These are phyloP conservation scores for Seiridium unicorne DNA, from an alignment of 2,329 filamentous ascomycete genomes.

Conservation along the genomic window DNA sequence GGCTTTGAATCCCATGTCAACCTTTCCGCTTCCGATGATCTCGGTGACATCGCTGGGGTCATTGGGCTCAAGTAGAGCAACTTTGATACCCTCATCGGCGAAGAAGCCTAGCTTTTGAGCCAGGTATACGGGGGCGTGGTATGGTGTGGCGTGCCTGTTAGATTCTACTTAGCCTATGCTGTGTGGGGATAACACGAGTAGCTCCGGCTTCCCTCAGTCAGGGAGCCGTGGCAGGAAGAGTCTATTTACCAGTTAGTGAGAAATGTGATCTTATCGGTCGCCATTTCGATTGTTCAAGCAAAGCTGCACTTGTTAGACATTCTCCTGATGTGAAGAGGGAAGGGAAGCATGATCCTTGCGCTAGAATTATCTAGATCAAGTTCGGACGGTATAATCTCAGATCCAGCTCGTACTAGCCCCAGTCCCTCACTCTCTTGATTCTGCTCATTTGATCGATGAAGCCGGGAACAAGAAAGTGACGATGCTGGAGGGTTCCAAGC, in stretches of 20 bases:
- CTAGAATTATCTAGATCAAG: constrained; percentile 88
- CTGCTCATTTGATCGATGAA: background rate
- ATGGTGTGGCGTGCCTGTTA: constrained; percentile 74
- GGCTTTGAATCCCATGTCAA: constrained; percentile 78
- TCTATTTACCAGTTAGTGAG: constrained; percentile 73
- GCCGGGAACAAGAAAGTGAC: background rate
- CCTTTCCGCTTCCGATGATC: constrained; percentile 74
- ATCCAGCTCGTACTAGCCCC: constrained; percentile 29
- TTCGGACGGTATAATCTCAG: constrained; percentile 77
- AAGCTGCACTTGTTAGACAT: constrained; percentile 2
- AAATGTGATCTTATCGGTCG: constrained; percentile 83
- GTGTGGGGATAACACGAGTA: too few relatives aligned
- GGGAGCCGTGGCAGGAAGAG: background rate
- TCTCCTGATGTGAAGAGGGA: constrained; percentile 18
- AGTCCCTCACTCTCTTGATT: background rate
- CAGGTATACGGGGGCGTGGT: constrained; percentile 76
- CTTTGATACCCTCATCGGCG: constrained; percentile 73
- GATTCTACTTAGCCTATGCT: constrained; percentile 10
- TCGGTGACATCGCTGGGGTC: constrained; percentile 81
- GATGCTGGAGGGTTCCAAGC: background rate
- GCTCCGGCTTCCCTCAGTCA: too few relatives aligned
- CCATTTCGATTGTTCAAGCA: constrained; percentile 59
- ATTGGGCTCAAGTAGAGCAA: constrained; percentile 74
- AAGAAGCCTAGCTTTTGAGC: constrained; percentile 76
- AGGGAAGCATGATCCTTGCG: constrained; percentile 79